Percentiles rank a stretch among this genome's conserved stretches.
These are phyloP conservation scores for Mycena leptocephala DNA, from an alignment of 768 basidiomycete genomes.

Conservation along the genomic window DNA sequence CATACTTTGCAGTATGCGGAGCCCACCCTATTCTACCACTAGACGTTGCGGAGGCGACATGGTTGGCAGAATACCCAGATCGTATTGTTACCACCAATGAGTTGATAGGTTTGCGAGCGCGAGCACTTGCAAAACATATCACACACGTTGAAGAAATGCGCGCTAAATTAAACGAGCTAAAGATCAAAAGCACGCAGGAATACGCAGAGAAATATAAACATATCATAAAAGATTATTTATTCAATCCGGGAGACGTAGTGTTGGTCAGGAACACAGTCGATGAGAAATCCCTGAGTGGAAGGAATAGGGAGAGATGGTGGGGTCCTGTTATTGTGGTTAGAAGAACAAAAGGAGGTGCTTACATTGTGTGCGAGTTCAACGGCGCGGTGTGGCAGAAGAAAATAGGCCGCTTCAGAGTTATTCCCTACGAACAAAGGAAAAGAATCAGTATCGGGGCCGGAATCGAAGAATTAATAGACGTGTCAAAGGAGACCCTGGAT, in stretches of 20 bases:
- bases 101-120: conserved; percentile 35
- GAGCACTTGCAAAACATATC: conserved; percentile 23
- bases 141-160: too few relatives aligned
- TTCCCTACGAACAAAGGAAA: conserved; percentile 11
- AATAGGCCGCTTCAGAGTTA: conserved; percentile 23
- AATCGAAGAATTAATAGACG: conserved; percentile 19
- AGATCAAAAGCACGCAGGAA: too few relatives aligned
- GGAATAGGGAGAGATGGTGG: conserved; percentile 38
- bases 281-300: too few relatives aligned
- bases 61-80: conserved; percentile 38
- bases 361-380: conserved; percentile 25
- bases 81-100: conserved; percentile 25
- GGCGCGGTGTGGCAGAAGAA: conserved; percentile 25
- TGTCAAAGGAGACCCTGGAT: background rate
- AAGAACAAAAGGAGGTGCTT: conserved; percentile 22
- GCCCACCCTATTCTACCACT: conserved; percentile 39
- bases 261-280: too few relatives aligned
- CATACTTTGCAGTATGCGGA: conserved; percentile 38
- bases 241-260: too few relatives aligned
- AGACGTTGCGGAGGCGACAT: conserved; percentile 47
- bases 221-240: too few relatives aligned
- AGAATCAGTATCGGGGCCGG: background rate
- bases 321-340: conserved; percentile 42
- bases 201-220: too few relatives aligned
- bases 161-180: too few relatives aligned